Percentiles rank a stretch among this genome's conserved stretches.
Conservation (phyloP, 768 basidiomycete species). For the Amanita rubescens region DNA sequence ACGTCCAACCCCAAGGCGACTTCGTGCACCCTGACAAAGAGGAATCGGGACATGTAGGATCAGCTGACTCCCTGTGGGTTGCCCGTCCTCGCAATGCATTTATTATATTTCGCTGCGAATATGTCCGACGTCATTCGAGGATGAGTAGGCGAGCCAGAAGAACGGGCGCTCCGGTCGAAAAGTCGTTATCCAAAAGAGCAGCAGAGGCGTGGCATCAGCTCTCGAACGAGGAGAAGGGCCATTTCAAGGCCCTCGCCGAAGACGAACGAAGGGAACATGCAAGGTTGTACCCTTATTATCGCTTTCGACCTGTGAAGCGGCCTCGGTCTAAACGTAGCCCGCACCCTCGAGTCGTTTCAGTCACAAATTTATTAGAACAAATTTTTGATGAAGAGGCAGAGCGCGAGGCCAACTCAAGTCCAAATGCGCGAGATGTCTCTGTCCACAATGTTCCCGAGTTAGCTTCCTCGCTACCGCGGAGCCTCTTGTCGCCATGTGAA, state of each 20-base stretch:
- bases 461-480: background rate
- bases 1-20: background rate
- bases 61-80: conserved; percentile 48
- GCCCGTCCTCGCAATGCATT: conserved; percentile 66
- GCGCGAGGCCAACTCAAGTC: background rate
- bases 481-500: background rate
- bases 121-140: conserved; percentile 38
- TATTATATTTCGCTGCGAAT: conserved; percentile 69
- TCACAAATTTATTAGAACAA: background rate
- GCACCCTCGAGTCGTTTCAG: background rate
- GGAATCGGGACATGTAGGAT: background rate
- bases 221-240: conserved; percentile 35
- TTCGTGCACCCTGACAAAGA: background rate
- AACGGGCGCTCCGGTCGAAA: conserved; percentile 32
- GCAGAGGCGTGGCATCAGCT: conserved; percentile 69
- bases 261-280: conserved; percentile 51
- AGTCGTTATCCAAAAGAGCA: conserved; percentile 69
- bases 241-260: conserved; percentile 47
- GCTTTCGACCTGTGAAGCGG: conserved; percentile 47
- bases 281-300: conserved; percentile 52
- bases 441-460: background rate
- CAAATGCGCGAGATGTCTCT: background rate
- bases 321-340: background rate
- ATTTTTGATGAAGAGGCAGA: background rate
- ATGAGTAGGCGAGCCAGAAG: conserved; percentile 26